These are phyloP conservation scores for Irpex lacteus DNA, from an alignment of 1,284 basidiomycete genomes.

Conservation along the genomic window DNA sequence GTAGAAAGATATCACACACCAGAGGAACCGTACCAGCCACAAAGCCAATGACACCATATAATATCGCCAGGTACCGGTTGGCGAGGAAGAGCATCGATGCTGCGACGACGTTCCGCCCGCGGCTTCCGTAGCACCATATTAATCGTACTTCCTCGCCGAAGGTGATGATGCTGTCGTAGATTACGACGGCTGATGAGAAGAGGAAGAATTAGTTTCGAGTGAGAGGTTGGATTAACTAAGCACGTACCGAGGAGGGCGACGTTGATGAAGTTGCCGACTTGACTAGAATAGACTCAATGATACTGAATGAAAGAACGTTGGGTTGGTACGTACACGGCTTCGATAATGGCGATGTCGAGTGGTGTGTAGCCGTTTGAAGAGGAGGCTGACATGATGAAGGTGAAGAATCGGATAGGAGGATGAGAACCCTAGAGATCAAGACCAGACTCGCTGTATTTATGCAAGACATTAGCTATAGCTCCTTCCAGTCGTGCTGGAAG, in stretches of 20 bases:
- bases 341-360: neutral
- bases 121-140: neutral
- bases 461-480: neutral
- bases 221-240: neutral
- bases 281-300: neutral
- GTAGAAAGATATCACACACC: neutral
- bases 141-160: neutral
- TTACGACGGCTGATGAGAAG: neutral
- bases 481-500: neutral
- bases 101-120: neutral
- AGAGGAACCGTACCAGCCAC: neutral
- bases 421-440: neutral
- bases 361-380: neutral
- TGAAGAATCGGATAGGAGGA: neutral
- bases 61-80: neutral
- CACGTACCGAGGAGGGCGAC: neutral
- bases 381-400: neutral
- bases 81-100: neutral
- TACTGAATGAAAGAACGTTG: neutral
- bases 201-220: neutral
- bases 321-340: neutral
- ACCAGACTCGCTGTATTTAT: neutral
- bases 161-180: constrained; percentile 2
- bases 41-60: neutral
- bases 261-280: constrained; percentile 1